phyloP scores from a whole-genome alignment of 148 eudicot genomes.

The Salicornia ramosissima region DNA sequence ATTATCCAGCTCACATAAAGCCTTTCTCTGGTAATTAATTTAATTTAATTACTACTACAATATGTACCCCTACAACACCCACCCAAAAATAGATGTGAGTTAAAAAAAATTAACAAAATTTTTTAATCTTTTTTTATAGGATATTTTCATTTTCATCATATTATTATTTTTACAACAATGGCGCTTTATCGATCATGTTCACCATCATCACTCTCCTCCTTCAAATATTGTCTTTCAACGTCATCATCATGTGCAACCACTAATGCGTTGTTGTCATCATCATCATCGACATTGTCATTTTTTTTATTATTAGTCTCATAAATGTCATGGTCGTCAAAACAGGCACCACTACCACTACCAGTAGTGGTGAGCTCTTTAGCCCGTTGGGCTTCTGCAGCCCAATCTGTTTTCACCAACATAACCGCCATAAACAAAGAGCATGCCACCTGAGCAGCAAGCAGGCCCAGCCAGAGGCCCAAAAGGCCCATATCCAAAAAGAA shows the following conservation, averaged over 20 bases:
- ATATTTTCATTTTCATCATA: background rate
- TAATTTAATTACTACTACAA: background rate
- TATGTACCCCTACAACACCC: conserved; percentile 21
- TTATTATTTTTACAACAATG: background rate
- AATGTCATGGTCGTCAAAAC: background rate
- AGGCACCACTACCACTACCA: too few species aligned
- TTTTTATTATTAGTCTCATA: background rate
- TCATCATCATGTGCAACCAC: background rate
- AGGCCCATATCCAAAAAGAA: conserved; percentile 33
- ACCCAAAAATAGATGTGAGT: background rate
- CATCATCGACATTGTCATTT: conserved; percentile 9
- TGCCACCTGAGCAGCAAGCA: conserved; percentile 38
- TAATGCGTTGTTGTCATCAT: conserved; percentile 10
- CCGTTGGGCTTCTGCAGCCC: conserved; percentile 41
- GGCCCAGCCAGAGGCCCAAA: conserved; percentile 53
- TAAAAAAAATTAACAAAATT: background rate
- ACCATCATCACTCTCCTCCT: background rate
- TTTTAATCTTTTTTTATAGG: conserved; percentile 6
- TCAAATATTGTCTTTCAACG: background rate
- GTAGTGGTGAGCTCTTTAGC: conserved; percentile 36
- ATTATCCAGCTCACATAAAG: conserved; percentile 8
- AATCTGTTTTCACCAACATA: conserved; percentile 30
- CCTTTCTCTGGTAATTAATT: background rate
- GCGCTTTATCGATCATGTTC: too few species aligned
- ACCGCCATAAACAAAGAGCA: conserved; percentile 35